phyloP scores from a whole-genome alignment of 176 grass and related monocot genomes.

The Neostapfia colusana region DNA sequence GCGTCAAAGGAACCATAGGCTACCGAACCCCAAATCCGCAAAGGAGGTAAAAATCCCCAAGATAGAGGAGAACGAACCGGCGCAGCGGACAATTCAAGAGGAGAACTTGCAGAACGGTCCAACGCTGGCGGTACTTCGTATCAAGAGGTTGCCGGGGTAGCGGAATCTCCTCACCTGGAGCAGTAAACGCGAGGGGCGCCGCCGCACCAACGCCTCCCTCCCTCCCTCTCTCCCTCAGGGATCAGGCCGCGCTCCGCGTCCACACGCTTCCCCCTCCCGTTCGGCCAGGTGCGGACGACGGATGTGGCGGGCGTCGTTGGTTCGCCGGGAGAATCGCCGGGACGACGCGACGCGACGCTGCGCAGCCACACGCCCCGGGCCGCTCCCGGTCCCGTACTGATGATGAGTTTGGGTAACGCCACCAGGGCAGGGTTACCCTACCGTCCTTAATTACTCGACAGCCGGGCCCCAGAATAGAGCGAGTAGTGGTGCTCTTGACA shows the following conservation, averaged over 20 bases:
- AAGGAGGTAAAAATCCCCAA: too few species aligned
- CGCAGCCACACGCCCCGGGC: conserved; percentile 17
- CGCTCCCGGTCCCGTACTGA: background rate
- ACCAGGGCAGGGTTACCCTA: background rate
- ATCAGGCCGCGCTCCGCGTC: conserved; percentile 9
- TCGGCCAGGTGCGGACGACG: background rate
- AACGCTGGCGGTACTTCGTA: background rate
- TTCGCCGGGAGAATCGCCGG: conserved; percentile 38
- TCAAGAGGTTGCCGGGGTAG: background rate
- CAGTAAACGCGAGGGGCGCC: background rate
- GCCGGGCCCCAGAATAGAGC: background rate
- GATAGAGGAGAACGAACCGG: background rate
- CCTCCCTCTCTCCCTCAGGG: background rate
- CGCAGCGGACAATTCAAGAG: background rate
- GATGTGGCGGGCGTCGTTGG: conserved; percentile 18
- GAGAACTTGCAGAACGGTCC: background rate
- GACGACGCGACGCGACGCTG: background rate
- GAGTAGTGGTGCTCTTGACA: background rate
- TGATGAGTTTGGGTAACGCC: background rate
- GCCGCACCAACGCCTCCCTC: background rate
- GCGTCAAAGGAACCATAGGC: background rate
- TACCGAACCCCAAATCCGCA: background rate
- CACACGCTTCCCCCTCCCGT: conserved; percentile 14
- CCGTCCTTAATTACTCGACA: background rate
- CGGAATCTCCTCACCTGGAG: conserved; percentile 11